phyloP scores from a whole-genome alignment of 345 rosid genomes.

The Geranium rotundifolium region DNA sequence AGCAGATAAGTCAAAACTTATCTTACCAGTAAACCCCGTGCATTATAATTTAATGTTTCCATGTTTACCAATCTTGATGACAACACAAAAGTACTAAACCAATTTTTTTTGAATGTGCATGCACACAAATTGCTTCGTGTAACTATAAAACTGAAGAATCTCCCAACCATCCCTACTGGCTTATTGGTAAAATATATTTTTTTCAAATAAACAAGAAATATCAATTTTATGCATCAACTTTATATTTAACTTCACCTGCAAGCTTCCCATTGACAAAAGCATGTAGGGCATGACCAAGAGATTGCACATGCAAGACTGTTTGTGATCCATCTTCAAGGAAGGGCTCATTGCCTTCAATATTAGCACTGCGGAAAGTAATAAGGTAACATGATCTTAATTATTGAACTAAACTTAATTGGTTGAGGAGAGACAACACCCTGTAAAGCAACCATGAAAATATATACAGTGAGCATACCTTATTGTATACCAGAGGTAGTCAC shows the following conservation, averaged over 20 bases:
- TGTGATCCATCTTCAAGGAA: constrained; percentile 60
- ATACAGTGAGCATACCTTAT: constrained; percentile 34
- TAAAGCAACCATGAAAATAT: neutral
- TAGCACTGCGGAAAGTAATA: neutral
- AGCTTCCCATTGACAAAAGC: constrained; percentile 72
- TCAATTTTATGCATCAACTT: neutral
- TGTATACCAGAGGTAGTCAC: constrained; percentile 92
- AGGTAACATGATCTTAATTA: neutral
- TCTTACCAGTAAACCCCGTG: neutral
- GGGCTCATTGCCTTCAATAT: constrained; percentile 24
- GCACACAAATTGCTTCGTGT: neutral
- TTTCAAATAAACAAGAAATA: too few species aligned
- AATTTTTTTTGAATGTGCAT: neutral
- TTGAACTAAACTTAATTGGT: neutral
- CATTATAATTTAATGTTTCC: neutral
- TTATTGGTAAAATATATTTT: too few species aligned
- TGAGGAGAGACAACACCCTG: neutral
- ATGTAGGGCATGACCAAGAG: constrained; percentile 79
- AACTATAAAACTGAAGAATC: neutral
- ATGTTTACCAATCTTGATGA: neutral
- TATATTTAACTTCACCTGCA: constrained; percentile 33
- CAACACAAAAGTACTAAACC: neutral
- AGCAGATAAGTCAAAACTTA: neutral
- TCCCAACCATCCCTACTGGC: too few species aligned
- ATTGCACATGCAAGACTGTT: constrained; percentile 60